phyloP scores from a whole-genome alignment of 2,329 filamentous ascomycete species.

The Cercospora citrullina region DNA sequence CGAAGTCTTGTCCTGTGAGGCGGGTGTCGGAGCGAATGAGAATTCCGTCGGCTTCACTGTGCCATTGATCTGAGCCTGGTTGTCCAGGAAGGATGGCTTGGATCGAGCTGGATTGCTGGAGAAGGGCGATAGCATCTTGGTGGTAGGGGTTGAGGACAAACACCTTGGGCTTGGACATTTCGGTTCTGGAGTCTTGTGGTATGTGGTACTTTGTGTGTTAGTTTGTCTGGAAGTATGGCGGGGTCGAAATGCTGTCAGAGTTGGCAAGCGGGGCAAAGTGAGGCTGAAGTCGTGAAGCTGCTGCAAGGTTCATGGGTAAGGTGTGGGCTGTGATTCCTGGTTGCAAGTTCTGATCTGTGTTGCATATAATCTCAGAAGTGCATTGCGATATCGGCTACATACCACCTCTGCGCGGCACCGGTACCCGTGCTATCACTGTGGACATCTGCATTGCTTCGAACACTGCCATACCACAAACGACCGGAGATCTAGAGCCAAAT shows the following conservation, averaged over 20 bases:
- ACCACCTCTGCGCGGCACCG: background rate
- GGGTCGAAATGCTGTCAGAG: background rate
- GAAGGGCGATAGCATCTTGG: conserved; percentile 30
- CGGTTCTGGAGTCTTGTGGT: background rate
- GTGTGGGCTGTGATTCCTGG: background rate
- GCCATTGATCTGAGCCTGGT: conserved; percentile 23
- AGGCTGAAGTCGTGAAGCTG: conserved; percentile 1
- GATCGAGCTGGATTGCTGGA: conserved; percentile 22
- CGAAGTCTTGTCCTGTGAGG: conserved; percentile 29
- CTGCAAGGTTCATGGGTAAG: background rate
- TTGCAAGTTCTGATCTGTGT: background rate
- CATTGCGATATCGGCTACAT: background rate
- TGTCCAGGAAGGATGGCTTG: conserved; percentile 29
- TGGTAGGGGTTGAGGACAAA: conserved; percentile 37
- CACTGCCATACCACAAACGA: background rate
- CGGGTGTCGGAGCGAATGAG: conserved; percentile 32
- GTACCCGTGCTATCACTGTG: background rate
- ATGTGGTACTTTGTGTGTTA: background rate
- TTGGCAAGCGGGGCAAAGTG: conserved; percentile 14
- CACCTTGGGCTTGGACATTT: conserved; percentile 14
- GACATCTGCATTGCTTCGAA: background rate
- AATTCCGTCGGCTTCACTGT: conserved; percentile 28
- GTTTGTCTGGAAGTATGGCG: background rate
- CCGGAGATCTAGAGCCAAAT: background rate
- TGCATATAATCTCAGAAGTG: background rate